Base-by-base conservation (phyloP, 345 rosid species). In the Lenwebbia sp. region DNA sequence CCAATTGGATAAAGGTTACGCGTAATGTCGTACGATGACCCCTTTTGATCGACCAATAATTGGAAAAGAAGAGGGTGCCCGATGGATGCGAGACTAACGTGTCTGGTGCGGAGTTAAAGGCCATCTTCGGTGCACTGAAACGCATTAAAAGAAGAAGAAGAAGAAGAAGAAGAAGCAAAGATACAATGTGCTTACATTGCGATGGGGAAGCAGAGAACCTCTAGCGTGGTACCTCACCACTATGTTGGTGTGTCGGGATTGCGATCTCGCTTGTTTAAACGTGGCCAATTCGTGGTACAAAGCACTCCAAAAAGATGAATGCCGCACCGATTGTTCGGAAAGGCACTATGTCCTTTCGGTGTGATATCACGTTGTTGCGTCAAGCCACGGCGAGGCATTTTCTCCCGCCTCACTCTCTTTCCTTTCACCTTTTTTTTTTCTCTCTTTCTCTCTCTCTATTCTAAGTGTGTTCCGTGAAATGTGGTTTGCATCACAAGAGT, bases 351-450 rank as follows among this genome's bases (percentile, higher is more conserved):
- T 19, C 47, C 3, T 70, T 37, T 70, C 26, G 4, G 25, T 0
- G 0, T 37, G 25, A 65, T 65, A 65, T 65, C 78, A 33, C 12
- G 21, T 65, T 19, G 6, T 33, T 33, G 19, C 78, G 1, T 65
- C 25, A 33, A 23, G 13, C 37, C 44, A 65, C 23, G 13, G 37
- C 12, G 6, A 65, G 5, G 37, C 10, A 10, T 65, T 65, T 33
- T 65, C 13, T 0, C 0, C 0, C 9, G 12, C 1, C 6, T 65
- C 5, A 0, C 75, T 62, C 30, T 3, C 22, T 30, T 30, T 0
- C 22, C 6, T 8, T 19, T 33, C 6, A 0, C 0, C 25, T 19
- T 65, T 11, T 19, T 17, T 65, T 21, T 50, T 50, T 41, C 40
- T 41, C 47, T 47, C 50, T 47, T 10, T 47, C 2, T 9, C 50